These are phyloP conservation scores for Fusarium sp. DNA, from an alignment of 2,329 filamentous ascomycete genomes.

Conservation along the genomic window DNA sequence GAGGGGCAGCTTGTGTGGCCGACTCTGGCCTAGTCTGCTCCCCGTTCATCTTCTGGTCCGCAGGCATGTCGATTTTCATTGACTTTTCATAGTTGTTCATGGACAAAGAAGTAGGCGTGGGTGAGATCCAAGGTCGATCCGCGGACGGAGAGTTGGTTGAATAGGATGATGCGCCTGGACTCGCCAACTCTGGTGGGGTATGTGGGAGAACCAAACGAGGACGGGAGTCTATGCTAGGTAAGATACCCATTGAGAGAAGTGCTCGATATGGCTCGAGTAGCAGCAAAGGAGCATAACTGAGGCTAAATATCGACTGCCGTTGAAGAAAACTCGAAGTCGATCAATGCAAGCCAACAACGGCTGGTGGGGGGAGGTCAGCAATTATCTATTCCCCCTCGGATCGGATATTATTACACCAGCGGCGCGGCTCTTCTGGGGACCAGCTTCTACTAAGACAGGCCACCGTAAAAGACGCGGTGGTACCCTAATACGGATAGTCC, in stretches of 20 bases:
- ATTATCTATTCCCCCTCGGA: conserved; percentile 44
- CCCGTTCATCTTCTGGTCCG: conserved; percentile 54
- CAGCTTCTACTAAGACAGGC: conserved; percentile 42
- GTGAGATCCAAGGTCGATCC: conserved; percentile 59
- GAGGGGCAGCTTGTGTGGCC: conserved; percentile 45
- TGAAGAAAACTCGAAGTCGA: conserved; percentile 29
- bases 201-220: conserved; percentile 62
- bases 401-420: conserved; percentile 46
- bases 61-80: conserved; percentile 56
- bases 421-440: conserved; percentile 39
- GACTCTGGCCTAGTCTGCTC: conserved; percentile 52
- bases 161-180: conserved; percentile 61
- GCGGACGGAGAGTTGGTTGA: conserved; percentile 58
- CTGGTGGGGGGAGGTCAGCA: conserved; percentile 37
- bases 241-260: conserved; percentile 65
- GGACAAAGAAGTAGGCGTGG: conserved; percentile 58
- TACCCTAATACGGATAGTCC: conserved; percentile 44
- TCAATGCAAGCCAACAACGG: conserved; percentile 28
- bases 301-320: conserved; percentile 24
- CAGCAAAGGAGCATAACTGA: conserved; percentile 42
- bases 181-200: conserved; percentile 66
- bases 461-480: conserved; percentile 44
- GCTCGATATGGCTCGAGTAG: conserved; percentile 46
- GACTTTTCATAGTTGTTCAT: conserved; percentile 69
- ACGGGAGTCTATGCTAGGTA: conserved; percentile 62